Conservation (phyloP, 2,329 filamentous ascomycete genomes). For the Phoma sp. region DNA sequence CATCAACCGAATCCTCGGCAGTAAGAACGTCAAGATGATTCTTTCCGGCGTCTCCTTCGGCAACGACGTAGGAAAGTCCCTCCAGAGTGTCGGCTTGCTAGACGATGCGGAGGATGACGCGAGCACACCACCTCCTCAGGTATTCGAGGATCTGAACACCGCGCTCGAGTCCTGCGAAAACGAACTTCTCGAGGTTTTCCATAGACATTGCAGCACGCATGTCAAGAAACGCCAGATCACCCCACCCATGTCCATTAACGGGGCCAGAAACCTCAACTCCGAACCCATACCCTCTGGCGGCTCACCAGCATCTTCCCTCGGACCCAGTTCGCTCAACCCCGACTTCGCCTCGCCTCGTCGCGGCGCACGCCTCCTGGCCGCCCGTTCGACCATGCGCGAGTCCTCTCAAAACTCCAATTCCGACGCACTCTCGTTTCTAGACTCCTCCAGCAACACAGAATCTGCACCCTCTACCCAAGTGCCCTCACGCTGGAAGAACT, state of each 20-base stretch:
- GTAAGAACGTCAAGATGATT: constrained; percentile 79
- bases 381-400: constrained; percentile 75
- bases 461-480: constrained; percentile 17
- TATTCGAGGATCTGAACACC: constrained; percentile 90
- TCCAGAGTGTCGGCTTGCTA: constrained; percentile 84
- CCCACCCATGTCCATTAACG: constrained; percentile 45
- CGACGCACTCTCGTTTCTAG: constrained; percentile 23
- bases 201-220: constrained; percentile 49
- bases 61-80: constrained; percentile 76
- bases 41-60: constrained; percentile 82
- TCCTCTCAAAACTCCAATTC: constrained; percentile 5
- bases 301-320: constrained; percentile 35
- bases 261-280: constrained; percentile 16
- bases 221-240: constrained; percentile 49
- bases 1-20: constrained; percentile 82
- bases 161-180: constrained; percentile 96
- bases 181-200: constrained; percentile 75
- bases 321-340: constrained; percentile 56
- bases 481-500: constrained; percentile 76
- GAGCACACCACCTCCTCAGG: constrained; percentile 57
- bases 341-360: constrained; percentile 79
- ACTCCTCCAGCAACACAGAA: constrained; percentile 18
- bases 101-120: constrained; percentile 74
- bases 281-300: constrained; percentile 27
- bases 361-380: constrained; percentile 78